These are phyloP conservation scores for Fraxinus cuspidata DNA, from an alignment of 257 asterid genomes.

Conservation along the genomic window DNA sequence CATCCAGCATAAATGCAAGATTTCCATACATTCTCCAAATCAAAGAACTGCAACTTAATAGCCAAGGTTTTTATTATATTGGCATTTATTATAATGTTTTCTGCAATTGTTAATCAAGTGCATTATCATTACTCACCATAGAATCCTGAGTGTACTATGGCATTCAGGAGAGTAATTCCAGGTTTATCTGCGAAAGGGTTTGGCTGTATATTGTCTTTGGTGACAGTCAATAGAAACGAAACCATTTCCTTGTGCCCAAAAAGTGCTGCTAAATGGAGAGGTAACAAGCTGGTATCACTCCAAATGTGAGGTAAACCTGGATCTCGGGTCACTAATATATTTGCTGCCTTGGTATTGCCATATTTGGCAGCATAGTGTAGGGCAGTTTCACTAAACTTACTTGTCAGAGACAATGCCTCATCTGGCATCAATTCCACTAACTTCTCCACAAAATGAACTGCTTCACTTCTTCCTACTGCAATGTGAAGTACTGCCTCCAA, in stretches of 20 bases:
- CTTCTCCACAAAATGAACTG: slow-evolving; percentile 26
- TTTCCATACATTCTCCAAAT: background rate
- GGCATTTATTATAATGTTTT: background rate
- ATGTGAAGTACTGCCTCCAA: slow-evolving; percentile 36
- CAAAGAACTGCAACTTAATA: background rate
- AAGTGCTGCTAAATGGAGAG: slow-evolving; percentile 46
- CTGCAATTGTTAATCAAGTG: background rate
- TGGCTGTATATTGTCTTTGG: slow-evolving; percentile 29
- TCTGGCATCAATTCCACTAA: slow-evolving; percentile 32
- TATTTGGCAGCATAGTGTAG: slow-evolving; percentile 35
- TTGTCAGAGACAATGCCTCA: slow-evolving; percentile 25
- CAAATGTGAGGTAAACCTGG: slow-evolving; percentile 33
- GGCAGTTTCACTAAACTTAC: slow-evolving; percentile 35
- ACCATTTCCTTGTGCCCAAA: slow-evolving; percentile 38
- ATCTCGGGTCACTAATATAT: slow-evolving; percentile 28
- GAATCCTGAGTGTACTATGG: slow-evolving; percentile 32
- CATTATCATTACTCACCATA: slow-evolving; percentile 36
- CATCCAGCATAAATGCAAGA: background rate
- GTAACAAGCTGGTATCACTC: slow-evolving; percentile 23
- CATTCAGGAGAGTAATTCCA: slow-evolving; percentile 35
- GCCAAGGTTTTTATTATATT: background rate
- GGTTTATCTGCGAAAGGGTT: slow-evolving; percentile 29
- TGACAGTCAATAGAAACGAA: slow-evolving; percentile 32
- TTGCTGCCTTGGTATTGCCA: slow-evolving; percentile 35
- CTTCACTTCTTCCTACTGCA: slow-evolving; percentile 37